A percentile compares a stretch with the other conserved stretches of the same genome.
phyloP scores from a whole-genome alignment of 768 basidiomycete species.

The Psilocybe tampanensis region DNA sequence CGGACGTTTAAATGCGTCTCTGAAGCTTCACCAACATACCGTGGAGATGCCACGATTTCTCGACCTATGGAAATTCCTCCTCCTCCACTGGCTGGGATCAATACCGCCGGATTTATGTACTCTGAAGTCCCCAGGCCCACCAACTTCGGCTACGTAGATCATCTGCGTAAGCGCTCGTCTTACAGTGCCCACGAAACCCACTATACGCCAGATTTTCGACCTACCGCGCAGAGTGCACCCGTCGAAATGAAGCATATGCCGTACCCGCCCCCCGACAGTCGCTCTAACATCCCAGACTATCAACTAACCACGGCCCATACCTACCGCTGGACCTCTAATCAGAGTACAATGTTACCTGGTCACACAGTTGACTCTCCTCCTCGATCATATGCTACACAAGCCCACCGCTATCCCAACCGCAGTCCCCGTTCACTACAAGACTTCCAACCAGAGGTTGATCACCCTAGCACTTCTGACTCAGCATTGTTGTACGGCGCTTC shows the following conservation, averaged over 20 bases:
- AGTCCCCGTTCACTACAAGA: conserved; percentile 8
- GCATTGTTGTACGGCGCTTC: conserved; percentile 12
- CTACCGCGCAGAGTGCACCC: conserved; percentile 9
- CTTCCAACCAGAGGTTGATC: conserved; percentile 2
- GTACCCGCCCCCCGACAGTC: not conserved
- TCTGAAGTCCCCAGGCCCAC: not conserved
- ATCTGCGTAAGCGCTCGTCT: conserved; percentile 4
- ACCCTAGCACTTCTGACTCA: not conserved
- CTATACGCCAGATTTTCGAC: not conserved
- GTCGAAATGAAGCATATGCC: not conserved
- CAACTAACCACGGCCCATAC: not conserved
- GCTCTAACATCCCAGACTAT: conserved; percentile 12
- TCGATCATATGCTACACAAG: conserved; percentile 5
- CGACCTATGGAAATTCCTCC: conserved; percentile 19
- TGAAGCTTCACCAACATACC: conserved; percentile 24
- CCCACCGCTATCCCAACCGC: conserved; percentile 4
- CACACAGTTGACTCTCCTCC: not conserved
- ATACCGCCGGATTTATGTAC: not conserved
- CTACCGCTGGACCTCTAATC: conserved; percentile 2
- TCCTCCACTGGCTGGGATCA: conserved; percentile 11
- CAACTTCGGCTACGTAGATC: not conserved
- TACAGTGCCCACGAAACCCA: conserved; percentile 1
- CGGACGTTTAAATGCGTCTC: conserved; percentile 18
- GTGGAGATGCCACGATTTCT: conserved; percentile 23
- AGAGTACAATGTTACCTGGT: not conserved